phyloP scores from a whole-genome alignment of 257 asterid species.

The Scutellaria minor region DNA sequence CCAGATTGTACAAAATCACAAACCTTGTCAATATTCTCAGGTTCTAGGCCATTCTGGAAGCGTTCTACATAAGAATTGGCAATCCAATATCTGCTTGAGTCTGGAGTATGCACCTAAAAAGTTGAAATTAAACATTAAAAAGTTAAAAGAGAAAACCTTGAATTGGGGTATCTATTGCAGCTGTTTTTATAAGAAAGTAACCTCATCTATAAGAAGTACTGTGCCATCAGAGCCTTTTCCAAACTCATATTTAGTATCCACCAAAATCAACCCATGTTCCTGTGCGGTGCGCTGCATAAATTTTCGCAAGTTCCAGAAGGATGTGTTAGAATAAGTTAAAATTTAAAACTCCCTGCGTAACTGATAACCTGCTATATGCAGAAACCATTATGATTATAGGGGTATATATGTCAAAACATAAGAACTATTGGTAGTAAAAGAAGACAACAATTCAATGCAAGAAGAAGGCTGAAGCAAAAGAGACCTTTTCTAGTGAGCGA shows the following conservation, averaged over 20 bases:
- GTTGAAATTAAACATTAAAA: neutral
- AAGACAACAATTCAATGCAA: neutral
- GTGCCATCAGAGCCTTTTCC: conserved; percentile 91
- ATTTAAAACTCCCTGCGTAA: neutral
- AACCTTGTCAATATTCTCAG: conserved; percentile 98
- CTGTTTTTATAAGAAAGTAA: conserved; percentile 36
- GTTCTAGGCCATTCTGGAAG: conserved; percentile 77
- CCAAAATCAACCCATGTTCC: conserved; percentile 87
- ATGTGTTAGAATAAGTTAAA: neutral
- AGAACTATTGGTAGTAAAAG: neutral
- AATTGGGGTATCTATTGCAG: conserved; percentile 14
- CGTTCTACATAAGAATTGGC: conserved; percentile 71
- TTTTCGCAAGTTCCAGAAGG: neutral
- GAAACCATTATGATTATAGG: neutral
- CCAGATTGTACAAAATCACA: neutral
- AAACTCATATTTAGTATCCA: conserved; percentile 95
- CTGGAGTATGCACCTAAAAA: conserved; percentile 90
- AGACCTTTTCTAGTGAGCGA: neutral
- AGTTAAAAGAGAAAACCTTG: neutral
- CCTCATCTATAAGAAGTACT: conserved; percentile 87
- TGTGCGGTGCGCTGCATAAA: conserved; percentile 61
- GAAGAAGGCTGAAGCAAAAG: conserved; percentile 18
- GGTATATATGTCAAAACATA: conserved; percentile 10
- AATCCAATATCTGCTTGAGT: conserved; percentile 97
- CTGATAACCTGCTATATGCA: neutral